phyloP scores from a whole-genome alignment of 352 stramenopile genomes.

The Pythium sp. region DNA sequence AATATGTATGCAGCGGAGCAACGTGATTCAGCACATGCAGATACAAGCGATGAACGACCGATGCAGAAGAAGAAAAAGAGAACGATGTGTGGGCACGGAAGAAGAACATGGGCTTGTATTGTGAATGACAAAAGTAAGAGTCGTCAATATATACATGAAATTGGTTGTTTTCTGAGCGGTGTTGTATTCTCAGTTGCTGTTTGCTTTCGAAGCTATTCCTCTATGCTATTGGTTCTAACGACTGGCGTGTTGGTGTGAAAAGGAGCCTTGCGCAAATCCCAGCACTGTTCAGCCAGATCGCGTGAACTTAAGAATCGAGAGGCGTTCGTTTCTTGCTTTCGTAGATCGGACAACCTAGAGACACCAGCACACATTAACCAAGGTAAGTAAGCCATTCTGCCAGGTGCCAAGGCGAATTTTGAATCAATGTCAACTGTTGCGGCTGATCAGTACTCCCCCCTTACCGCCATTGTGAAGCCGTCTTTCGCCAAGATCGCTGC shows the following conservation, averaged over 20 bases:
- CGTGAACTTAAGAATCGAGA: constrained; percentile 76
- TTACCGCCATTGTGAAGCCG: constrained; percentile 68
- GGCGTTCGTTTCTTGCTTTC: constrained; percentile 63
- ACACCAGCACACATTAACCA: background rate
- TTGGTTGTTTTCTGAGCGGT: constrained; percentile 5
- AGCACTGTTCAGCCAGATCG: background rate
- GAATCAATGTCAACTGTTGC: too few relatives aligned
- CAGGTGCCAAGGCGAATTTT: too few relatives aligned
- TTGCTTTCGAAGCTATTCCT: background rate
- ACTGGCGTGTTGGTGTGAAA: background rate
- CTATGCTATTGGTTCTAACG: background rate
- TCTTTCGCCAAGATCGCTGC: constrained; percentile 56
- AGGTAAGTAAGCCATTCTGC: too few relatives aligned
- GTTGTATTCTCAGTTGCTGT: background rate
- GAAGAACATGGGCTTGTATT: constrained; percentile 7
- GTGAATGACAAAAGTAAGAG: constrained; percentile 8
- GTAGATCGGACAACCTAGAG: constrained; percentile 64
- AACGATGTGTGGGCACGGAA: constrained; percentile 2
- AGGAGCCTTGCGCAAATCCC: background rate
- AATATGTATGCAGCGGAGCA: background rate
- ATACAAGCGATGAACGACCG: background rate
- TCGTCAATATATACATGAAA: constrained; percentile 17
- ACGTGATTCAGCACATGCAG: background rate
- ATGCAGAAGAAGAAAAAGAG: constrained; percentile 5
- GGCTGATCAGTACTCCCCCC: too few relatives aligned